Evolutionary conservation across 1,139 yeast genomes (phyloP).

Genomic region (Meyerozyma smithsonii): DNA sequence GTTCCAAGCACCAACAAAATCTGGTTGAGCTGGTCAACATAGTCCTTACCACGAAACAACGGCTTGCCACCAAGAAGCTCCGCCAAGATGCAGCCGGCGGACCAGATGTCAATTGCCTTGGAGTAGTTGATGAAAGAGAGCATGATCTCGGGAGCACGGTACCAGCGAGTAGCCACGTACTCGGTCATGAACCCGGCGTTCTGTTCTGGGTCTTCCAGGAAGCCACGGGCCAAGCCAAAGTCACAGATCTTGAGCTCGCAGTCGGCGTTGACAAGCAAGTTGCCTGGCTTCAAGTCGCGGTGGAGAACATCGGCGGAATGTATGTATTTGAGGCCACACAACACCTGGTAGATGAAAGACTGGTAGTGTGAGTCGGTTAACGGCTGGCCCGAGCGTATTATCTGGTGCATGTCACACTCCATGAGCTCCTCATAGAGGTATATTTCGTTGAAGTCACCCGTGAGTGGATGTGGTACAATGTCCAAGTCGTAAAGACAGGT

Average conservation of each 20-base stretch:
- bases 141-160: slow-evolving; percentile 97
- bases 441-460: slow-evolving; percentile 79
- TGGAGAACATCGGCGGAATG: slow-evolving; percentile 96
- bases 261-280: slow-evolving; percentile 87
- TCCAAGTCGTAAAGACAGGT: slow-evolving; percentile 93
- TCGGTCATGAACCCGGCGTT: slow-evolving; percentile 93
- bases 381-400: slow-evolving; percentile 89
- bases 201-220: slow-evolving; percentile 73
- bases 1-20: slow-evolving; percentile 84
- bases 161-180: slow-evolving; percentile 97
- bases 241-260: slow-evolving; percentile 96
- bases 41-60: slow-evolving; percentile 88
- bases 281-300: slow-evolving; percentile 93
- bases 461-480: slow-evolving; percentile 68
- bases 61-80: slow-evolving; percentile 92
- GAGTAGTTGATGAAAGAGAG: slow-evolving; percentile 88
- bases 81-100: slow-evolving; percentile 94
- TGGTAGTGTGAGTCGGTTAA: slow-evolving; percentile 94
- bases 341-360: slow-evolving; percentile 83
- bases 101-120: slow-evolving; percentile 95
- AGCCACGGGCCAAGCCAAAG: slow-evolving; percentile 96
- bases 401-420: slow-evolving; percentile 99
- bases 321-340: slow-evolving; percentile 89
- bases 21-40: slow-evolving; percentile 91
- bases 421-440: slow-evolving; percentile 90